Evolutionary conservation across 148 eudicot species (phyloP), one percentile per base, ranked within the genome.

Genomic region (Fallopia convolvulus): DNA sequence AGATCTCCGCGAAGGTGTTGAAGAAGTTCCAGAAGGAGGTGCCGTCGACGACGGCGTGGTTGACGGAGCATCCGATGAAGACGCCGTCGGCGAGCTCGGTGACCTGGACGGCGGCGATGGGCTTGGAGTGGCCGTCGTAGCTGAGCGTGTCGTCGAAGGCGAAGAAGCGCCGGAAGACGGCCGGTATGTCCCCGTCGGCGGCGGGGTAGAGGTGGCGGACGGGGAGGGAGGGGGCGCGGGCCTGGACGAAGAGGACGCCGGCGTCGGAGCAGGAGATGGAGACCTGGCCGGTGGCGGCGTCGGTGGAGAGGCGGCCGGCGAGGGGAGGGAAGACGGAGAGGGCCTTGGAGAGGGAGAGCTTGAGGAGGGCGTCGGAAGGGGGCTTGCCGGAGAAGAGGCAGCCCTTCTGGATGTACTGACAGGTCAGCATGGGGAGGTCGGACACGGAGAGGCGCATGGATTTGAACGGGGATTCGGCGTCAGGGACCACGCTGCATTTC

Each of bases 371-470:
- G 1, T 74, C 1, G 20, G 40, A 68, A 10, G 79, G 85, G 0
- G 89, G 89, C 48, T 66, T 80, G 21, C 6, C 44, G 2, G 90
- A 77, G 79, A 90, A 88, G 18, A 92, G 83, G 63, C 81, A 40
- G 75, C 97, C 97, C 32, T 92, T 90, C 71, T 92, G 97, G 71
- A 92, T 92, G 87, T 92, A 92, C 36, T 92, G 95, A 58, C 97
- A 92, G 6, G 97, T 90, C 14, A 92, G 85, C 97, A 92, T 92
- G 0, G 97, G 94, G 7, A 92, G 87, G 82, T 92, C 94, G 4
- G 97, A 92, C n/a, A 82, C 91, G 0, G 97, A 92, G 70, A 92
- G 89, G 17, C 85, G 82, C 0, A 92, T 82, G 79, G 83, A 79
- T 11, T 90, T 81, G 15, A 80, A 8, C 1, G 90, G 76, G 74